A percentile compares a stretch with the other conserved stretches of the same genome.
These are phyloP conservation scores for Fusarium temperatum DNA, from an alignment of 2,329 filamentous ascomycete genomes.

Conservation along the genomic window DNA sequence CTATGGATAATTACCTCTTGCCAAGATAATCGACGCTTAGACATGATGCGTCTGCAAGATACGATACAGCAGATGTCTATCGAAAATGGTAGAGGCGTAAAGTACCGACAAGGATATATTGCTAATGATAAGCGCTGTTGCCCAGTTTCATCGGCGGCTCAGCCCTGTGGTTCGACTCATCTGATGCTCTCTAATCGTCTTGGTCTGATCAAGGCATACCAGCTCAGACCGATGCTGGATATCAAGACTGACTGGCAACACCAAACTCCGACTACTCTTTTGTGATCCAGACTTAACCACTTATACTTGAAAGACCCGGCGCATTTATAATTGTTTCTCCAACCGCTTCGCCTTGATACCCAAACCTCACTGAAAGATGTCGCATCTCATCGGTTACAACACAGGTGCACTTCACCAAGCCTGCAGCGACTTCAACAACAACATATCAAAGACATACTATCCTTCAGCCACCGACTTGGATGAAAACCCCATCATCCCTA, in stretches of 20 bases:
- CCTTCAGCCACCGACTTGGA: background rate
- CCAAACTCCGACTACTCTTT: background rate
- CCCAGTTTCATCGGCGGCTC: background rate
- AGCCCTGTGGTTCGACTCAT: slow-evolving; percentile 3
- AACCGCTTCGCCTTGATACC: background rate
- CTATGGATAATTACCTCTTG: slow-evolving; percentile 10
- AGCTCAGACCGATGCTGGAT: background rate
- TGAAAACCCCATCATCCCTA: slow-evolving; percentile 27
- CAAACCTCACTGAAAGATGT: slow-evolving; percentile 2
- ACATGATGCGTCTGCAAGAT: background rate
- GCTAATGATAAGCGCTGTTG: background rate
- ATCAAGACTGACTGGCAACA: background rate
- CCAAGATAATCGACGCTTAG: background rate
- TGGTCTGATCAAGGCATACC: background rate
- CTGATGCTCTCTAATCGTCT: background rate
- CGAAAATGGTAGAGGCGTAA: background rate
- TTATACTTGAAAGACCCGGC: background rate
- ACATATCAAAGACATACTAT: background rate
- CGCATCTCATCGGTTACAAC: slow-evolving; percentile 26
- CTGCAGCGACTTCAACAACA: background rate
- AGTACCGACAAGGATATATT: slow-evolving; percentile 8
- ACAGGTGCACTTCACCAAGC: slow-evolving; percentile 12
- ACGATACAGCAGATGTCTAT: background rate
- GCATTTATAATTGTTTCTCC: no score
- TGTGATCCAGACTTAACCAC: background rate